Conservation (phyloP, 2,329 filamentous ascomycete species). For the Nigrospora sphaerica region DNA sequence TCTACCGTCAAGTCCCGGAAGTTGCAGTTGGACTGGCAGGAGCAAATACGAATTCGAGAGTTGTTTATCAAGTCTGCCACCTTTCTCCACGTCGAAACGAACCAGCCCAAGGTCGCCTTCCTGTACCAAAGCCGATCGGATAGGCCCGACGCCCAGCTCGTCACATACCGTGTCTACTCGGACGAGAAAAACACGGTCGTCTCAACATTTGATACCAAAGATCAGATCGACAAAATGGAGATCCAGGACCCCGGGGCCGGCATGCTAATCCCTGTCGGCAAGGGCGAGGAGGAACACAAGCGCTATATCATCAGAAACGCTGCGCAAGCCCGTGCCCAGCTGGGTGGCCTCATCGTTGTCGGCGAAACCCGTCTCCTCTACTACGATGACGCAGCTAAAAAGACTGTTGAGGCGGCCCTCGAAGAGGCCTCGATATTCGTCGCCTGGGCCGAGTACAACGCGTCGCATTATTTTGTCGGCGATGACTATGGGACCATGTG, state of each 20-base stretch:
- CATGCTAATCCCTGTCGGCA: conserved; percentile 56
- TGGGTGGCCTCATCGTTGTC: conserved; percentile 66
- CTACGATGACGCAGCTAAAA: conserved; percentile 69
- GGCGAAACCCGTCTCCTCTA: conserved; percentile 81
- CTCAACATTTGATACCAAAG: conserved; percentile 46
- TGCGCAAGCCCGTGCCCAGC: conserved; percentile 44
- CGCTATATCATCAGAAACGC: conserved; percentile 53
- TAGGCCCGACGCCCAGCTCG: conserved; percentile 45
- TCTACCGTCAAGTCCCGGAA: conserved; percentile 35
- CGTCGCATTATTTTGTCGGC: conserved; percentile 75
- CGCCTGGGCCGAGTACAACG: conserved; percentile 83
- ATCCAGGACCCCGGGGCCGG: conserved; percentile 49
- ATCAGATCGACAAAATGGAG: conserved; percentile 47
- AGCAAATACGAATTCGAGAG: conserved; percentile 50
- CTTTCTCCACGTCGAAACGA: conserved; percentile 51
- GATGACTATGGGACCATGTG: conserved; percentile 87
- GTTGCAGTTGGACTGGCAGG: conserved; percentile 39
- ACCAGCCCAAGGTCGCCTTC: conserved; percentile 50
- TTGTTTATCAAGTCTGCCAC: conserved; percentile 52
- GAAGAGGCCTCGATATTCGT: conserved; percentile 78
- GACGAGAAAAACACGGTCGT: conserved; percentile 50
- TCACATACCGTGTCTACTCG: conserved; percentile 50
- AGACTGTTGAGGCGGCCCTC: conserved; percentile 57
- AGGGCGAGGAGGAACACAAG: conserved; percentile 46
- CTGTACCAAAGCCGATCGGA: conserved; percentile 49